phyloP scores from a whole-genome alignment of 2,329 filamentous ascomycete genomes.

The Escovopsis sp. region DNA sequence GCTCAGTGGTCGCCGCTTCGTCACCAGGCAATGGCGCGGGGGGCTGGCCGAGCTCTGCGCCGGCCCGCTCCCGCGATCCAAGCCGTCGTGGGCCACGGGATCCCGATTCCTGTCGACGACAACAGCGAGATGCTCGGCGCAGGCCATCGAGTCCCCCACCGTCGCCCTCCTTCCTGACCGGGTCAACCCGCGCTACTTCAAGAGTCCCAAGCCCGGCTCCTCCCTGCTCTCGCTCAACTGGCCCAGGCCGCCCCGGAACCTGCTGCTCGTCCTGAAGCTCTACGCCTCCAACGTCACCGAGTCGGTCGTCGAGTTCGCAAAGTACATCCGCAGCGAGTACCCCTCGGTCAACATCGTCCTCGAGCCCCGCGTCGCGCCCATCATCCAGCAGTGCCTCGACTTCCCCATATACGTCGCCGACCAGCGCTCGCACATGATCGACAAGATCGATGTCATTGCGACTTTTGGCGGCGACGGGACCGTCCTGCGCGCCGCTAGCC shows the following conservation, averaged over 20 bases:
- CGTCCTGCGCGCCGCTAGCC: slow-evolving; percentile 22
- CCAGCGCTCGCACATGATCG: slow-evolving; percentile 41
- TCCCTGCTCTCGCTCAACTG: slow-evolving; percentile 41
- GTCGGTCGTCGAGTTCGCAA: slow-evolving; percentile 42
- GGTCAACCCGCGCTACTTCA: slow-evolving; percentile 21
- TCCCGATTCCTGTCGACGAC: slow-evolving; percentile 35
- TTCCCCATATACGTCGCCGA: slow-evolving; percentile 58
- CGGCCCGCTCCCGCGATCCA: slow-evolving; percentile 1
- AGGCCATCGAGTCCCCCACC: slow-evolving; percentile 12
- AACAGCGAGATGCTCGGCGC: slow-evolving; percentile 17
- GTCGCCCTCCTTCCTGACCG: slow-evolving; percentile 20
- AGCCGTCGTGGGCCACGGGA: background rate
- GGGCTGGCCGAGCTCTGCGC: background rate
- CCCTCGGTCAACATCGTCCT: slow-evolving; percentile 69
- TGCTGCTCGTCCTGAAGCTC: slow-evolving; percentile 45
- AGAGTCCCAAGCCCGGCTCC: slow-evolving; percentile 30
- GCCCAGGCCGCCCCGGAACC: slow-evolving; percentile 38
- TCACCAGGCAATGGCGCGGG: slow-evolving; percentile 3
- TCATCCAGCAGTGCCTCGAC: slow-evolving; percentile 53
- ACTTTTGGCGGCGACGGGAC: slow-evolving; percentile 73
- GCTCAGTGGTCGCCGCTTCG: slow-evolving; percentile 3
- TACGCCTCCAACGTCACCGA: slow-evolving; percentile 37
- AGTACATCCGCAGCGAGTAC: slow-evolving; percentile 67
- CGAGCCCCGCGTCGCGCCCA: slow-evolving; percentile 58
- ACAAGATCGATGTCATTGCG: slow-evolving; percentile 75